Percentiles rank a stretch among this genome's conserved stretches.
These are phyloP conservation scores for Candida parachauliodes DNA, from an alignment of 805 yeast species.

Conservation along the genomic window DNA sequence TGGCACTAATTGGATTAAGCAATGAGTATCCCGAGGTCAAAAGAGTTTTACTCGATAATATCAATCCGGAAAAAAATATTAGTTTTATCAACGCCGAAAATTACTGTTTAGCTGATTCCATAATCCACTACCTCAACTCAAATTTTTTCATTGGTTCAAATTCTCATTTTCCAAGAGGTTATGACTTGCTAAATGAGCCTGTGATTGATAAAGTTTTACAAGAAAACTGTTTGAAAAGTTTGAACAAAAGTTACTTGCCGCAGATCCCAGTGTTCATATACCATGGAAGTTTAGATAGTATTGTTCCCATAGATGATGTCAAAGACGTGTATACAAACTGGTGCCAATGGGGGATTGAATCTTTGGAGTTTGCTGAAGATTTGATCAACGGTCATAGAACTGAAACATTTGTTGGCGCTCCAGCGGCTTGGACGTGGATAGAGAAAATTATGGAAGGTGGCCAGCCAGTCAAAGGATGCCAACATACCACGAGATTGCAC, in stretches of 20 bases:
- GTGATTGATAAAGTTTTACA: constrained; percentile 13
- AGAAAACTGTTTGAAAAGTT: constrained; percentile 21
- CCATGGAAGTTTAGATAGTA: constrained; percentile 17
- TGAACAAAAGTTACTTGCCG: constrained; percentile 14
- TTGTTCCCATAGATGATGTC: constrained; percentile 19
- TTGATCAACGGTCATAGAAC: constrained; percentile 23
- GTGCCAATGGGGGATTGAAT: constrained; percentile 24
- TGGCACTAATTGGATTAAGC: constrained; percentile 27
- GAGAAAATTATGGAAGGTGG: constrained; percentile 24
- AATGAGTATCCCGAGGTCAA: constrained; percentile 26
- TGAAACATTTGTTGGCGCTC: constrained; percentile 17
- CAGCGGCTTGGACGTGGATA: constrained; percentile 21
- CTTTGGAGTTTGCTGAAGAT: constrained; percentile 26
- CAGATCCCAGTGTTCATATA: constrained; percentile 19
- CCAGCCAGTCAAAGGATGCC: constrained; percentile 45
- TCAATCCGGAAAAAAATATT: not conserved
- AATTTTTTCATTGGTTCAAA: constrained; percentile 15
- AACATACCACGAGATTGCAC: constrained; percentile 49
- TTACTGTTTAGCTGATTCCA: constrained; percentile 7
- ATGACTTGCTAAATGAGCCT: constrained; percentile 13
- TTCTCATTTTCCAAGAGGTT: constrained; percentile 13
- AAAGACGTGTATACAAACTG: constrained; percentile 21
- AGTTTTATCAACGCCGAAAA: constrained; percentile 7
- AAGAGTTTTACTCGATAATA: not conserved
- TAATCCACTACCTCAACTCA: constrained; percentile 7